Base-by-base conservation (phyloP, 2,329 filamentous ascomycete species). In the Whalleya microplaca region DNA sequence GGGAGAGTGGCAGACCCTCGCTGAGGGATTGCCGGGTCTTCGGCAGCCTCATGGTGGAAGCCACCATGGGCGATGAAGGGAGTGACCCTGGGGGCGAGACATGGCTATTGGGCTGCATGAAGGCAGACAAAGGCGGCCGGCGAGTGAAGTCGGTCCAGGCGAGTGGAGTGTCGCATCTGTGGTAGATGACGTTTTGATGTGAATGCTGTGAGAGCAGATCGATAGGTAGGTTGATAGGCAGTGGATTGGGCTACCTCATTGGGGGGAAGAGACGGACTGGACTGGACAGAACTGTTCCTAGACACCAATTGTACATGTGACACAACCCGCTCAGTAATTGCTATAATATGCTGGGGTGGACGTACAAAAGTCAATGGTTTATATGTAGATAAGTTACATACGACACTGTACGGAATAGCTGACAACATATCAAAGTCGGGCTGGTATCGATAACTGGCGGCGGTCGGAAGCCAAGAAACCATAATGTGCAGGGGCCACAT, bases 31-130 rank as follows among this genome's bases (percentile, higher is more conserved):
- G 81, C 51, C 87, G 84, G 63, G 80, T 78, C 76, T 87, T 90
- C 62, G 85, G 82, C 56, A 86, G 69, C 67, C 79, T 85, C 70
- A 82, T 67, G 62, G 78, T 71, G 59, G 87, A 84, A 65, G 85
- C 81, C 64, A 87, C 86, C 70, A 85, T 78, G 69, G 89, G 87
- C 73, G 89, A 82, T 68, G 87, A 84, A 73, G 87, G 85, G 75
- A 89, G 83, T 72, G 87, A 85, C 75, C 88, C 84, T 76, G 84
- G 79, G 67, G 84, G 81, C 71, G 84, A 76, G 63, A 66, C 64
- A 62, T 69, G 52, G 45, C 64, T 64, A 58, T 66, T 66, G 54
- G 69, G 54, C 62, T 63, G 63, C 67, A 70, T 70, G 60, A 59
- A 65, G 65, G 12, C 51, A 49, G 50, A 29, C 42, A 53, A 47